phyloP scores from a whole-genome alignment of 1,139 yeast species.

The Saccharomycopsis hybrid region DNA sequence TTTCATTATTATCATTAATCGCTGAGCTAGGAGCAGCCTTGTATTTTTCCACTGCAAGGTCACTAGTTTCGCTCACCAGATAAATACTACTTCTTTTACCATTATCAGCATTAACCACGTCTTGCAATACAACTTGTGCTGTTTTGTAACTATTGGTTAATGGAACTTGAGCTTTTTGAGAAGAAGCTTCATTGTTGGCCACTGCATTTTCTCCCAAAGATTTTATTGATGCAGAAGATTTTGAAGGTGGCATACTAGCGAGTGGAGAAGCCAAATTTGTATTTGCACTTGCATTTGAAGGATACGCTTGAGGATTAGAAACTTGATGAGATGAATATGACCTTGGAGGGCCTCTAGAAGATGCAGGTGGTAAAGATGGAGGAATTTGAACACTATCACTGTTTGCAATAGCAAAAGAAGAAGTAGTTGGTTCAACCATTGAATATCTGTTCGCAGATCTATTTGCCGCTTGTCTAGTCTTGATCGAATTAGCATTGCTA shows the following conservation, averaged over 20 bases:
- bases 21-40: slow-evolving; percentile 22
- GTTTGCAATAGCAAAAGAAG: slow-evolving; percentile 17
- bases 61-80: slow-evolving; percentile 9
- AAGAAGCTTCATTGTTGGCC: neutral
- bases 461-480: slow-evolving; percentile 1
- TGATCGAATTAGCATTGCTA: neutral
- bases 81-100: slow-evolving; percentile 15
- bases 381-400: slow-evolving; percentile 3
- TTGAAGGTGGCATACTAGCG: slow-evolving; percentile 32
- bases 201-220: slow-evolving; percentile 11
- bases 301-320: slow-evolving; percentile 4
- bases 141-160: slow-evolving; percentile 26
- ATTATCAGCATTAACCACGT: slow-evolving; percentile 53
- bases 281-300: neutral
- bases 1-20: slow-evolving; percentile 19
- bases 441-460: slow-evolving; percentile 15
- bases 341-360: slow-evolving; percentile 11
- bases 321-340: slow-evolving; percentile 13
- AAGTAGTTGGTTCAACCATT: slow-evolving; percentile 20
- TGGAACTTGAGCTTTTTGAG: neutral
- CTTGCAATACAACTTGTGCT: slow-evolving; percentile 61
- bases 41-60: slow-evolving; percentile 1
- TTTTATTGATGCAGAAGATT: slow-evolving; percentile 28
- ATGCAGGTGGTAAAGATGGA: slow-evolving; percentile 9
- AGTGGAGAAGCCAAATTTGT: no score